These are phyloP conservation scores for Pyronema domesticum DNA, from an alignment of 495 filamentous ascomycete genomes.

Conservation along the genomic window DNA sequence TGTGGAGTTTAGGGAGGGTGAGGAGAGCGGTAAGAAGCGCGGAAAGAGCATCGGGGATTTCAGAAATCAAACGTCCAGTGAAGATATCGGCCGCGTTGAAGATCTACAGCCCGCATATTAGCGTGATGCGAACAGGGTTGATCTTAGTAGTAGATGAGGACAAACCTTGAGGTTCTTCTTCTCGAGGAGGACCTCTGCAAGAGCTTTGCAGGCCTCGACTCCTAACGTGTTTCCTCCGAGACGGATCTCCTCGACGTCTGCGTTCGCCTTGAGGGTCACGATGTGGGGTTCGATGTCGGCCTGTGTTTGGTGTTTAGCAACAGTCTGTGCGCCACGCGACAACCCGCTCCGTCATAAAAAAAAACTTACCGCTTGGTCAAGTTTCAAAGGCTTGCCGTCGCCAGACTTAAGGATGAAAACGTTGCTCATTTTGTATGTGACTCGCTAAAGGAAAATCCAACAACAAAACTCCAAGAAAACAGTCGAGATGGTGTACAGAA, in stretches of 20 bases:
- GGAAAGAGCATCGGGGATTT: slow-evolving; percentile 79
- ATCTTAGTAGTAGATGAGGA: not conserved
- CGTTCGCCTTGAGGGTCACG: slow-evolving; percentile 46
- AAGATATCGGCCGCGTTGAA: slow-evolving; percentile 95
- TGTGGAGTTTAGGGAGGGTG: slow-evolving; percentile 63
- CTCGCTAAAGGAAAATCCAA: not conserved
- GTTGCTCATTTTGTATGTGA: slow-evolving; percentile 19
- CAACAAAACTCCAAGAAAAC: not conserved
- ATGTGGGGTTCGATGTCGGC: slow-evolving; percentile 77
- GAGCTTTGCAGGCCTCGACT: slow-evolving; percentile 63
- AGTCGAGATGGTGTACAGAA: too few species aligned
- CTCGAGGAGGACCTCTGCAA: slow-evolving; percentile 59
- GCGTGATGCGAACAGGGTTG: not conserved
- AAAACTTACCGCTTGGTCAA: slow-evolving; percentile 45
- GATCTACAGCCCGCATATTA: slow-evolving; percentile 30
- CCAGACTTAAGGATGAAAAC: slow-evolving; percentile 52
- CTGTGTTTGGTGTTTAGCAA: slow-evolving; percentile 2
- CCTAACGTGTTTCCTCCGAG: slow-evolving; percentile 83
- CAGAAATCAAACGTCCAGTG: slow-evolving; percentile 77
- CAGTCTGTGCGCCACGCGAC: not conserved
- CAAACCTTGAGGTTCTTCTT: slow-evolving; percentile 61
- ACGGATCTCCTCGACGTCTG: slow-evolving; percentile 64
- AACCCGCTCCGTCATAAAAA: not conserved
- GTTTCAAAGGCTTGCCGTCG: slow-evolving; percentile 75
- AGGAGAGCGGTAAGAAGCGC: slow-evolving; percentile 73